Base-by-base conservation (phyloP, 306 rosid species). In the Ochetophila trinervis region DNA sequence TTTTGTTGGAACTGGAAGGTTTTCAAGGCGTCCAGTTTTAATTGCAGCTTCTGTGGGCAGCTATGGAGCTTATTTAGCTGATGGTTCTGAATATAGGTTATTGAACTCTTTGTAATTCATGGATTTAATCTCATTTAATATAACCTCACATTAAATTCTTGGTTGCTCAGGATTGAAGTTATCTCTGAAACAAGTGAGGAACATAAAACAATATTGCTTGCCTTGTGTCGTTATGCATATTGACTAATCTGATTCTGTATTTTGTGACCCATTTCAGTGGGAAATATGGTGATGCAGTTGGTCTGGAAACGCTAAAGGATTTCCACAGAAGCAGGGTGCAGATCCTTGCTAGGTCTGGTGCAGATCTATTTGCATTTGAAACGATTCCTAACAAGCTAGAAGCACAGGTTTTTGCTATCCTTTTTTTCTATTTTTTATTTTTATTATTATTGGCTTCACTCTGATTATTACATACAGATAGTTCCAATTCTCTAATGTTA, bases 11-110 rank as follows among this genome's bases (percentile, higher is more conserved):
- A 66, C 60, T 63, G 86, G 69, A 52, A 71, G 65, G 53, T 34
- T 60, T 54, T 53, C 72, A 13, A 75, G 60, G 8, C 83, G 83
- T 12, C 91, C 91, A 5, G 75, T 87, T 78, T 57, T 93, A 16
- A 67, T 89, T 63, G 97, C 97, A 18, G 98, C 98, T 65, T 93
- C 98, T 8, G 87, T 89, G 18, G 98, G 98, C 58, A 92, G 98
- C 68, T 93, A 89, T 56, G 98, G 95, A 0, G 97, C 98, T 21
- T 87, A 84, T 77, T 81, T 89, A 76, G 88, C 95, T 18, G 94
- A 86, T 54, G 91, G 93, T 9, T 84, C 93, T 7, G 93, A 84
- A 70, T 84, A 89, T 15, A 73, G 68, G 88, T 83, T 7, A 61
- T 80, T 69, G 6, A 30, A 50, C 14, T 8, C 72, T 22, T 5